Percentiles rank a stretch among this genome's conserved stretches.
Conservation (phyloP, 2,329 filamentous ascomycete genomes). For the Samsoniella hepiali region DNA sequence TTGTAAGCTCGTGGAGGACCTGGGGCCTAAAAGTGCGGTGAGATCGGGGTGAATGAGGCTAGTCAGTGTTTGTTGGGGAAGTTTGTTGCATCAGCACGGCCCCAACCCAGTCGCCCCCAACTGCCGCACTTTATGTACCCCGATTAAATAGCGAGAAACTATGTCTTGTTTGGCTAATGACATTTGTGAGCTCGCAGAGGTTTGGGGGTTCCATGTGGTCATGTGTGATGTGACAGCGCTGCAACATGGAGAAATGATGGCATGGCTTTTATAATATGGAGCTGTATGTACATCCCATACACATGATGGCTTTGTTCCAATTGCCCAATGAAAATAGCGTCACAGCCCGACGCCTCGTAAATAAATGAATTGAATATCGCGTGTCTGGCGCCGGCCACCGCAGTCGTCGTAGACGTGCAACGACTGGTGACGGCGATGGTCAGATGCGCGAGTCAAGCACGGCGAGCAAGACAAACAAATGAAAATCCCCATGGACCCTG, state of each 20-base stretch:
- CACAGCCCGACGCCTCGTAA: not conserved
- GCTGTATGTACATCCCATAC: too few relatives aligned
- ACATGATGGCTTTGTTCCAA: not conserved
- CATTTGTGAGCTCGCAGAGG: not conserved
- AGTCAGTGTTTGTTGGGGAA: slow-evolving; percentile 14
- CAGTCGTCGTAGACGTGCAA: not conserved
- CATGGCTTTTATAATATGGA: not conserved
- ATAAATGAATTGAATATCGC: not conserved
- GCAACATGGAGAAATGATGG: not conserved
- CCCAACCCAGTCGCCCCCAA: slow-evolving; percentile 2
- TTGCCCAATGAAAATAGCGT: not conserved
- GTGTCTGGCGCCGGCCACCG: not conserved
- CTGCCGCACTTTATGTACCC: not conserved
- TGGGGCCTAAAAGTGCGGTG: slow-evolving; percentile 1
- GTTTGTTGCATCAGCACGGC: not conserved
- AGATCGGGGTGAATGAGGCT: slow-evolving; percentile 8
- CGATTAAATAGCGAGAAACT: not conserved
- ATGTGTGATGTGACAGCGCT: not conserved
- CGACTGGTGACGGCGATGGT: not conserved
- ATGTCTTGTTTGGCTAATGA: not conserved
- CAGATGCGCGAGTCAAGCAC: not conserved
- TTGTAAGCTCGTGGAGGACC: not conserved
- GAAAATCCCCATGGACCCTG: not conserved
- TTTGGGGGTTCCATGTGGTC: not conserved
- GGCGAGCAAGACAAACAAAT: not conserved